Percentiles rank a stretch among this genome's conserved stretches.
phyloP scores from a whole-genome alignment of 371 early-diverging fungal species.

The Mortierella sp. region DNA sequence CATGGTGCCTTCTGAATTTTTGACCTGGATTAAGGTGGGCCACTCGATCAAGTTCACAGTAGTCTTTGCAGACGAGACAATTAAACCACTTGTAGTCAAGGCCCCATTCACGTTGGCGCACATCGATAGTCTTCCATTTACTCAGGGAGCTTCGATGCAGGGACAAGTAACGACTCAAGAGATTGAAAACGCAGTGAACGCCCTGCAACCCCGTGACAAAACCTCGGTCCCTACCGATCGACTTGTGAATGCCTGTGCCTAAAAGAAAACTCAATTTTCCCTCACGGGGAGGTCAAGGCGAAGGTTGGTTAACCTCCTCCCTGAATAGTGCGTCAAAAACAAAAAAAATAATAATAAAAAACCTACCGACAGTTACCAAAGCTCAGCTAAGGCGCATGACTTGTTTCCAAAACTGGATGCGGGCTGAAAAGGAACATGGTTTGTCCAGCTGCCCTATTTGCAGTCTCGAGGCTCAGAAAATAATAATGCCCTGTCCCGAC shows the following conservation, averaged over 20 bases:
- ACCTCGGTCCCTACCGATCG: not conserved
- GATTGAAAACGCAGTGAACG: not conserved
- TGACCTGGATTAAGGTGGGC: constrained; percentile 10
- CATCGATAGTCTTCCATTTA: not conserved
- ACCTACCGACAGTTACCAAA: too few relatives aligned
- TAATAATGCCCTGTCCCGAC: too few relatives aligned
- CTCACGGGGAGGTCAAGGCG: too few relatives aligned
- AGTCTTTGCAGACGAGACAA: constrained; percentile 8
- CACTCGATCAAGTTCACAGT: constrained; percentile 15
- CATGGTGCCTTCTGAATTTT: constrained; percentile 8
- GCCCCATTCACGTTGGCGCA: constrained; percentile 12
- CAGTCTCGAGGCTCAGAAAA: too few relatives aligned
- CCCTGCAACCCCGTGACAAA: not conserved
- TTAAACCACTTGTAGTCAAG: constrained; percentile 13
- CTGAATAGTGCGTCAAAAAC: too few relatives aligned
- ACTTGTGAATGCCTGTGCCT: too few relatives aligned
- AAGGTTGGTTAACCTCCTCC: too few relatives aligned
- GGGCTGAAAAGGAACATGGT: constrained; percentile 38
- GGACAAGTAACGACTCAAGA: not conserved
- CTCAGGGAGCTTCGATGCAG: not conserved
- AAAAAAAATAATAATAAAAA: too few relatives aligned
- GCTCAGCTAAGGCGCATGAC: too few relatives aligned
- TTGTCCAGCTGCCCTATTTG: constrained; percentile 41
- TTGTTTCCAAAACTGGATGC: too few relatives aligned
- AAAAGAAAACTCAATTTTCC: too few relatives aligned